Evolutionary conservation across 1,139 yeast species (phyloP), one percentile per base, ranked within the genome.

Genomic region (Saccharomycopsis phalli): DNA sequence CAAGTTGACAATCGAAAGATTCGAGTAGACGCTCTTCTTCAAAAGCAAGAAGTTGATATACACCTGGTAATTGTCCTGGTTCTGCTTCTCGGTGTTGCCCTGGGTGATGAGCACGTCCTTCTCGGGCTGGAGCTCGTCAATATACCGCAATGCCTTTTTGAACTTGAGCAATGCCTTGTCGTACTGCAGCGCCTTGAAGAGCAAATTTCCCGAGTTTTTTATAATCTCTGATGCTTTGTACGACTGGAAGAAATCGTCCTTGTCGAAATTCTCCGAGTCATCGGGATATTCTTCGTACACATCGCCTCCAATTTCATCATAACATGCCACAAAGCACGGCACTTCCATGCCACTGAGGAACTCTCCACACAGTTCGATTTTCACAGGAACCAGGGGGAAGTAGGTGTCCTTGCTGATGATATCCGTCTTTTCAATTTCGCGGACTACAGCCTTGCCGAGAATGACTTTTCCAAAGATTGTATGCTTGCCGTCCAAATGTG

Each of bases 401-500:
- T 77, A 79, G 17, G 64, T 60, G 37, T 71, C 65, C 1, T 65
- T 63, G 3, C 56, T 51, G 45, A 68, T 62, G 2, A 75, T 71
- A 2, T 56, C 52, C 1, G 65, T 68, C 34, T 67, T 62, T 53
- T 81, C 93, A 23, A 81, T 61, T 28, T 74, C 75, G 50, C 88
- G 65, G 0, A 84, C 66, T 2, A 82, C 77, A 0, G 87, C 75
- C 55, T 81, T 79, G 1, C 95, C 95, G 42, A 69, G 65, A 6
- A 68, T 49, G 1, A 71, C 69, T 45, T 59, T 66, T 1, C 95
- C 96, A 60, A 87, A 81, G 1, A 84, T 76, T 0, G 91, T 69
- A 54, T 84, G 91, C 50, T 79, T 80, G 0, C 83, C 81, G 33
- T 71, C 74, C 40, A 87, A 61, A 56, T 86, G 95, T 0, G 83